phyloP scores from a whole-genome alignment of 2,329 filamentous ascomycete genomes.

The Pseudogymnoascus verrucosus region DNA sequence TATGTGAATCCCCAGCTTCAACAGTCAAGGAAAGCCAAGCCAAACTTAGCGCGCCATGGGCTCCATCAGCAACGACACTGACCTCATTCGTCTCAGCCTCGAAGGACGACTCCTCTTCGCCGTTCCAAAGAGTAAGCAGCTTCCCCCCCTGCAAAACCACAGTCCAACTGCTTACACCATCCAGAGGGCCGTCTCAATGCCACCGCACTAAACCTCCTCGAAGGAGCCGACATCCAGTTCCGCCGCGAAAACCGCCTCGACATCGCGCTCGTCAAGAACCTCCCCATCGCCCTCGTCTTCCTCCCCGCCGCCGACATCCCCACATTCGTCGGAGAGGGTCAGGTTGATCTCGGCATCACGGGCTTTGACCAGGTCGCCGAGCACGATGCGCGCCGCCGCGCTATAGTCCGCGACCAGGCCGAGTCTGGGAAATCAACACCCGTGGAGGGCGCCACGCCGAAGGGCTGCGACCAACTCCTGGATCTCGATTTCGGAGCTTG shows the following conservation, averaged over 20 bases:
- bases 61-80: conserved; percentile 37
- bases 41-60: conserved; percentile 35
- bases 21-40: conserved; percentile 11
- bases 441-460: conserved; percentile 35
- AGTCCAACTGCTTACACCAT: conserved; percentile 6
- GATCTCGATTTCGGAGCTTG: conserved; percentile 86
- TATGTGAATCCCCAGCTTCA: conserved; percentile 26
- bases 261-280: conserved; percentile 95
- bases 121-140: conserved; percentile 86
- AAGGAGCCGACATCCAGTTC: conserved; percentile 95
- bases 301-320: conserved; percentile 95
- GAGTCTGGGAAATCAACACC: conserved; percentile 39
- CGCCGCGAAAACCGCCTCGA: conserved; percentile 89
- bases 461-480: conserved; percentile 69
- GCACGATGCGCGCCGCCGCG: conserved; percentile 61
- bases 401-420: conserved; percentile 39
- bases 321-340: conserved; percentile 91
- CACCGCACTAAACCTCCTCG: conserved; percentile 79
- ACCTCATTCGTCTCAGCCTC: conserved; percentile 51
- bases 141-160: conserved; percentile 2
- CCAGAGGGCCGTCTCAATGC: conserved; percentile 88
- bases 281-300: conserved; percentile 91
- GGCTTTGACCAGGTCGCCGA: conserved; percentile 88
- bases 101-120: conserved; percentile 92
- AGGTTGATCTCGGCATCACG: conserved; percentile 89